Evolutionary conservation across 331 rosid species (phyloP), one percentile per base, ranked within the genome.

Genomic region (Telfairia occidentalis): DNA sequence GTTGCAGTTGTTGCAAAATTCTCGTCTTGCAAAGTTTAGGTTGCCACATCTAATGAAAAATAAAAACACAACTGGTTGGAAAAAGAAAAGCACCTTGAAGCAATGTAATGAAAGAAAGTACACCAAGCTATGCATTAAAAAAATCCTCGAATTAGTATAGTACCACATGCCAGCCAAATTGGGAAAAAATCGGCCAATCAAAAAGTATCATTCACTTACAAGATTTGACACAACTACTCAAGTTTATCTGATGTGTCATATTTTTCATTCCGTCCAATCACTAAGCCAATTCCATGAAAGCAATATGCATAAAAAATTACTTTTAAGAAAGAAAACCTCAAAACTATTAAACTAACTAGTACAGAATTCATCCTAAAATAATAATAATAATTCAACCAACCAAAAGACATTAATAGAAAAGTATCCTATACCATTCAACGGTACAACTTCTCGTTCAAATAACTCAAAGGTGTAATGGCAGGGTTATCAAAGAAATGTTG

Each of bases 21-120:
- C 97, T 49, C 98, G 88, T 81, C 98, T 89, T 13, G 97, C 98
- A 82, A 94, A 94, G 85, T 91, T 94, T 54, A 94, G 86, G 86
- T 94, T 94, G 77, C 86, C 82, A 82, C 98, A 94, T 81, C 98
- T 94, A 85, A 81, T 82, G 71, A 57, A 57, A 11, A 54, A 63
- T 40, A 35, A 23, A 11, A 64, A 42, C 32, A 49, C 15, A 24
- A 76, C 3, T 13, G 24, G 34, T 73, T 37, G 29, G 57, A 38
- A 38, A 52, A 43, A 34, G 29, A 19, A 48, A 54, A 3, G 5
- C 59, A 46, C 43, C 60, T 13, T 28, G 21, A 73, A 73, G 23
- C 26, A 40, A 7, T 55, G 35, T 24, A 55, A 24, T 34, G 53
- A 42, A 26, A 43, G 70, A 46, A 28, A 9, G 43, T 46, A 37